These are phyloP conservation scores for Candida khao-thaluensis DNA, from an alignment of 805 yeast species.

Conservation along the genomic window DNA sequence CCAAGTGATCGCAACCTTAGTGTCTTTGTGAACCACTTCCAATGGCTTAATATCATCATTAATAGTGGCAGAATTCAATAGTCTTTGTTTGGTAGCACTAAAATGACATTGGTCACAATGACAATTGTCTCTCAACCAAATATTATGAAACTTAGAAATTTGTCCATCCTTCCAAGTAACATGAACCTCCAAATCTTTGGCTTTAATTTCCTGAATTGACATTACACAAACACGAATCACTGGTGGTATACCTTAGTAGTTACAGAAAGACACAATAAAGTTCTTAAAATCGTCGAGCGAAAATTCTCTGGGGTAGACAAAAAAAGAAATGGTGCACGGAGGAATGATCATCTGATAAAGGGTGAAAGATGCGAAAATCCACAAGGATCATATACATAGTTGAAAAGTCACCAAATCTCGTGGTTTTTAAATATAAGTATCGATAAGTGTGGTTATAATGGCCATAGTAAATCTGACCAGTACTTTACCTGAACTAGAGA, in stretches of 20 bases:
- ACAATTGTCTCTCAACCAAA: constrained; percentile 69
- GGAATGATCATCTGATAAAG: constrained; percentile 2
- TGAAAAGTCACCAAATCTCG: no score
- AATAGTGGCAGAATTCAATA: constrained; percentile 52
- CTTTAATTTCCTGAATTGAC: background rate
- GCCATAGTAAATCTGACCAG: background rate
- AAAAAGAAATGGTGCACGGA: background rate
- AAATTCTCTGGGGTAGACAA: background rate
- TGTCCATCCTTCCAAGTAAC: constrained; percentile 3
- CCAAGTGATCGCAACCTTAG: constrained; percentile 35
- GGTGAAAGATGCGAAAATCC: constrained; percentile 5
- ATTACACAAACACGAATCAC: no score
- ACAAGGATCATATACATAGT: constrained; percentile 1
- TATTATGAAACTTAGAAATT: constrained; percentile 32
- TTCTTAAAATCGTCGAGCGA: no score
- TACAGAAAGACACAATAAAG: no score
- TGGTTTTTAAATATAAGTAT: no score
- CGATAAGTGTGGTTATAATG: constrained; percentile 2
- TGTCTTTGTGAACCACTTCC: constrained; percentile 12
- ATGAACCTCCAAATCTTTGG: background rate
- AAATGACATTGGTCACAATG: constrained; percentile 57
- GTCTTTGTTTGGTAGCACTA: constrained; percentile 55
- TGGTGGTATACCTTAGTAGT: background rate
- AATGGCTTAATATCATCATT: constrained; percentile 29
- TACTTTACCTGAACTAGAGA: background rate